phyloP scores from a whole-genome alignment of 2,329 filamentous ascomycete genomes.

The Pseudogymnoascus sp. region DNA sequence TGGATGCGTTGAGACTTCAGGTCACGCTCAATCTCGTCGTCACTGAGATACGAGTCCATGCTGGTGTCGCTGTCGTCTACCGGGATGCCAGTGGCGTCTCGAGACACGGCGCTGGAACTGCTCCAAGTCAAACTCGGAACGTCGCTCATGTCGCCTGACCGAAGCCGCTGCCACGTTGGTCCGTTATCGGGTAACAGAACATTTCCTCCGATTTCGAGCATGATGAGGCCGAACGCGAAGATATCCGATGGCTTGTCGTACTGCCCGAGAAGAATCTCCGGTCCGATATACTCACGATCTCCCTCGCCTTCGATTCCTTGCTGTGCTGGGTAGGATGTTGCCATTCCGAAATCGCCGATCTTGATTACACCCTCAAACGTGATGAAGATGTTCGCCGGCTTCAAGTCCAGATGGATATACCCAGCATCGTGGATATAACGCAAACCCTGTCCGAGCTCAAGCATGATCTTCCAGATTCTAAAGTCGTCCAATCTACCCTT shows the following conservation, averaged over 20 bases:
- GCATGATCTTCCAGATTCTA: slow-evolving; percentile 93
- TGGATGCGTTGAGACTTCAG: slow-evolving; percentile 30
- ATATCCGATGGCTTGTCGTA: slow-evolving; percentile 90
- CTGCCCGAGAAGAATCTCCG: slow-evolving; percentile 78
- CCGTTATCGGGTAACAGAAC: slow-evolving; percentile 91
- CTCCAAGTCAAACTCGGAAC: slow-evolving; percentile 82
- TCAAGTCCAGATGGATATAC: slow-evolving; percentile 78
- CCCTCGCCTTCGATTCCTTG: slow-evolving; percentile 80
- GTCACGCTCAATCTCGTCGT: slow-evolving; percentile 31
- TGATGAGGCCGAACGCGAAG: slow-evolving; percentile 88
- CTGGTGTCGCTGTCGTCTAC: slow-evolving; percentile 32
- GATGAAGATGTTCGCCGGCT: slow-evolving; percentile 77
- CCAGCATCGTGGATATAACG: slow-evolving; percentile 83
- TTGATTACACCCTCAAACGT: slow-evolving; percentile 74
- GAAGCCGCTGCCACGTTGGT: slow-evolving; percentile 78
- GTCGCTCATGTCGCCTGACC: slow-evolving; percentile 81
- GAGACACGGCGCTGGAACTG: slow-evolving; percentile 58
- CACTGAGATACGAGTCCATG: slow-evolving; percentile 29
- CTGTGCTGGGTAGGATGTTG: slow-evolving; percentile 67
- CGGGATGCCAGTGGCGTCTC: slow-evolving; percentile 67
- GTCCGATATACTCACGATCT: slow-evolving; percentile 91
- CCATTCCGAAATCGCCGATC: slow-evolving; percentile 80
- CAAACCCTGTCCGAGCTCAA: slow-evolving; percentile 78
- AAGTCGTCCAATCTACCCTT: slow-evolving; percentile 91
- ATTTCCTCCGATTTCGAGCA: slow-evolving; percentile 90